Percentiles rank a stretch among this genome's conserved stretches.
Evolutionary conservation across 805 yeast genomes (phyloP).

Genomic region (Wickerhamiella siamensis): DNA sequence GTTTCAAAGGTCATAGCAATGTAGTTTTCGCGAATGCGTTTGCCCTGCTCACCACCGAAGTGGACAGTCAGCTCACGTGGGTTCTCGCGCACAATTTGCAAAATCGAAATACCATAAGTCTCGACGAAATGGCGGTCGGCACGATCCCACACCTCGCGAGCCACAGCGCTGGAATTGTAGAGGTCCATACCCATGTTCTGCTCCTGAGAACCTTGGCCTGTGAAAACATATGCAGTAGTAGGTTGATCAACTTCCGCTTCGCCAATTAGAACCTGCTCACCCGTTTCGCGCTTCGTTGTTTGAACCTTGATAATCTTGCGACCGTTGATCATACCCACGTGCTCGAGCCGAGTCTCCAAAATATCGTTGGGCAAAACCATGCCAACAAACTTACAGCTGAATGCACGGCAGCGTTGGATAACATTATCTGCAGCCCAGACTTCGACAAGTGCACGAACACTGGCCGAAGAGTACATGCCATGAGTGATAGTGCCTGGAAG

Average conservation of each 20-base stretch:
- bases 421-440: conserved; percentile 97
- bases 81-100: conserved; percentile 88
- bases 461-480: conserved; percentile 97
- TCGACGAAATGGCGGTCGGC: conserved; percentile 87
- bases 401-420: conserved; percentile 90
- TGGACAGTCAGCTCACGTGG: conserved; percentile 92
- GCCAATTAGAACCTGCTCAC: conserved; percentile 65
- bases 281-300: conserved; percentile 71
- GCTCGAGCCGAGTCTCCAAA: conserved; percentile 77
- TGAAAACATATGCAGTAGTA: conserved; percentile 86
- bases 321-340: conserved; percentile 97
- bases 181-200: conserved; percentile 99
- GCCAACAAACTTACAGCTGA: conserved; percentile 78
- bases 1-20: conserved; percentile 97
- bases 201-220: conserved; percentile 99
- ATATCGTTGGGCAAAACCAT: conserved; percentile 96
- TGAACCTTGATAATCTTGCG: conserved; percentile 92
- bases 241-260: conserved; percentile 99
- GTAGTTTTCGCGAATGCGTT: conserved; percentile 86
- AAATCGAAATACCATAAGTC: conserved; percentile 93
- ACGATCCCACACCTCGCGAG: conserved; percentile 92
- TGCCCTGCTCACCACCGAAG: conserved; percentile 97
- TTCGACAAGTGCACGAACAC: conserved; percentile 89
- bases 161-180: conserved; percentile 79
- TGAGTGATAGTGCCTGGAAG: conserved; percentile 97